These are phyloP conservation scores for Aspergillus asperescens DNA, from an alignment of 495 filamentous ascomycete genomes.

Conservation along the genomic window DNA sequence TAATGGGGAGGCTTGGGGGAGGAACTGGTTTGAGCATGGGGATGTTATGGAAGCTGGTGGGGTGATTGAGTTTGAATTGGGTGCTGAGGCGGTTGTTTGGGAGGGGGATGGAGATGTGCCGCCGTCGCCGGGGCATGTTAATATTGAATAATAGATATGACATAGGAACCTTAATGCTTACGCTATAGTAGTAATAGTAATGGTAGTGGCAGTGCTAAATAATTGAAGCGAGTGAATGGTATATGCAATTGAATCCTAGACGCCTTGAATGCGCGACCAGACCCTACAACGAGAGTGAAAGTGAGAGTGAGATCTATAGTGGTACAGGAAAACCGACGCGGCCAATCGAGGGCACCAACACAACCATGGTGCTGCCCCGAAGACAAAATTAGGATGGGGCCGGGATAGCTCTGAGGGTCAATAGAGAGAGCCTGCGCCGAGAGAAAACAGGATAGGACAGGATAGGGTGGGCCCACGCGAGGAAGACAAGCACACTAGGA, in stretches of 20 bases:
- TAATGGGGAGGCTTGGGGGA: conserved; percentile 33
- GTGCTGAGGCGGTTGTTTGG: conserved; percentile 48
- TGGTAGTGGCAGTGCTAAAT: too few relatives aligned
- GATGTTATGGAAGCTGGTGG: conserved; percentile 61
- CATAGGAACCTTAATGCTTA: too few relatives aligned
- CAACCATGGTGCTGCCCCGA: too few relatives aligned
- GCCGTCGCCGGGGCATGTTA: conserved; percentile 38
- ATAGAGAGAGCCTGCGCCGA: background rate
- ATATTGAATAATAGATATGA: too few relatives aligned
- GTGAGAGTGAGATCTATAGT: conserved; percentile 3
- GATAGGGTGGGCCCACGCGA: background rate
- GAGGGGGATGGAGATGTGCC: conserved; percentile 53
- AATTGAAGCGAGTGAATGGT: background rate
- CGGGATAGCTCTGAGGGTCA: background rate
- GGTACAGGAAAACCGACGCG: background rate
- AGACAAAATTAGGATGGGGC: background rate
- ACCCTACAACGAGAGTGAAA: conserved; percentile 1
- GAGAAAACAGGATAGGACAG: background rate
- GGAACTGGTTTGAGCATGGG: conserved; percentile 58
- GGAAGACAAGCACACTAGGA: too few relatives aligned
- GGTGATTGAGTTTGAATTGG: conserved; percentile 57
- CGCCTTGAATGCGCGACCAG: background rate
- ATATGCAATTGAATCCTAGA: conserved; percentile 2
- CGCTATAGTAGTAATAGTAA: too few relatives aligned
- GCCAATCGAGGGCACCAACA: background rate